These are phyloP conservation scores for Aspergillus nanangensis DNA, from an alignment of 495 filamentous ascomycete genomes.

Conservation along the genomic window DNA sequence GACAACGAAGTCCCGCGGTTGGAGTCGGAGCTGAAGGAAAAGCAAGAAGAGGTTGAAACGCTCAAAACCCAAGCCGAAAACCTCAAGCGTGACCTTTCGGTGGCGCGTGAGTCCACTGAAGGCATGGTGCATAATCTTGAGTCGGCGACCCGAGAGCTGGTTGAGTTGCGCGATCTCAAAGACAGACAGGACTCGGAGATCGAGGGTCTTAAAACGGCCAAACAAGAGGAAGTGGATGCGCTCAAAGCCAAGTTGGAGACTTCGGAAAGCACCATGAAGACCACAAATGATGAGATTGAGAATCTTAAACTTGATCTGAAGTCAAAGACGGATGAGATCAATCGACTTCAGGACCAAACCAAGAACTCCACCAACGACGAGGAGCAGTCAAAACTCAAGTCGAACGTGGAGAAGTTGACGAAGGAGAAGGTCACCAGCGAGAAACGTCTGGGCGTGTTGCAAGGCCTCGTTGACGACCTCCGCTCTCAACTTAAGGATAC, in stretches of 20 bases:
- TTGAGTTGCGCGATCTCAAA: conserved; percentile 51
- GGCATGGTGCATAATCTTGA: conserved; percentile 61
- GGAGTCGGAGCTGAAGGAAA: conserved; percentile 54
- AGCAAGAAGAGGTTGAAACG: conserved; percentile 60
- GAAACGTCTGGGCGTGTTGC: conserved; percentile 47
- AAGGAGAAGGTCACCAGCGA: conserved; percentile 43
- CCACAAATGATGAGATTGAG: conserved; percentile 43
- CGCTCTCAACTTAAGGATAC: conserved; percentile 46
- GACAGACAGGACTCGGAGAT: conserved; percentile 49
- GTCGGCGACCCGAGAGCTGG: conserved; percentile 53
- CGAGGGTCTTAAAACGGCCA: conserved; percentile 28
- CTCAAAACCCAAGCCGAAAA: conserved; percentile 59
- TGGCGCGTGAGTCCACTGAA: conserved; percentile 60
- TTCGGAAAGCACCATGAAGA: conserved; percentile 40
- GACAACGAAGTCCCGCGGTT: conserved; percentile 69
- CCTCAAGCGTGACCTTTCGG: conserved; percentile 47
- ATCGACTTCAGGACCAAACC: conserved; percentile 40
- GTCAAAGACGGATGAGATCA: conserved; percentile 49
- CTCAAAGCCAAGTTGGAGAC: conserved; percentile 35
- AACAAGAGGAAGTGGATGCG: conserved; percentile 34
- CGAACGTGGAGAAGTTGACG: conserved; percentile 29
- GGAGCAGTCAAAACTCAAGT: conserved; percentile 35
- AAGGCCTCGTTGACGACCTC: conserved; percentile 49
- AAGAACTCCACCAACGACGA: conserved; percentile 34
- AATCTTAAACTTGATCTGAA: conserved; percentile 53